phyloP scores from a whole-genome alignment of 441 rosid genomes.

The Breynia disticha region DNA sequence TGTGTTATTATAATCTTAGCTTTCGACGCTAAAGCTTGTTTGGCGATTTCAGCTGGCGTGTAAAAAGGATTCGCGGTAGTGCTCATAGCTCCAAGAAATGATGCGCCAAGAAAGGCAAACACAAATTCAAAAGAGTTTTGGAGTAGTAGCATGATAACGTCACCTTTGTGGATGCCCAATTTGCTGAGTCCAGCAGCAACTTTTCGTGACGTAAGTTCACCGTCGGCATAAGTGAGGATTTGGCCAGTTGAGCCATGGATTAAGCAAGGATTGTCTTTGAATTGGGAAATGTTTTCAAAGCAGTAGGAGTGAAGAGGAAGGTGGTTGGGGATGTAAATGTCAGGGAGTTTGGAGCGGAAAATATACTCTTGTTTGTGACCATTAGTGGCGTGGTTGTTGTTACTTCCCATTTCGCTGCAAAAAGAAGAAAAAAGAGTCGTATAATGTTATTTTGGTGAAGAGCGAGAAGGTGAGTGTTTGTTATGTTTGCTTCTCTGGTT shows the following conservation, averaged over 20 bases:
- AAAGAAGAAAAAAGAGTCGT: too few relatives aligned
- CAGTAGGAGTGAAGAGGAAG: slow-evolving; percentile 52
- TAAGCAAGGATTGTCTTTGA: slow-evolving; percentile 43
- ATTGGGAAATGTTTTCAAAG: slow-evolving; percentile 43
- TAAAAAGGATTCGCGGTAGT: slow-evolving; percentile 59
- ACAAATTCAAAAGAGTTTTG: slow-evolving; percentile 52
- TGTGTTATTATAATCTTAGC: slow-evolving; percentile 42
- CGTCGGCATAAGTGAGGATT: slow-evolving; percentile 34
- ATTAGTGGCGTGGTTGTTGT: not conserved
- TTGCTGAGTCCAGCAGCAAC: slow-evolving; percentile 45
- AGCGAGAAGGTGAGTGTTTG: too few relatives aligned
- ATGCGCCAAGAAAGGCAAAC: slow-evolving; percentile 45
- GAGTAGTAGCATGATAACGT: slow-evolving; percentile 55
- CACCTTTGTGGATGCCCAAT: slow-evolving; percentile 38
- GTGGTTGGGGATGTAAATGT: slow-evolving; percentile 49
- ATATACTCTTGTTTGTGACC: slow-evolving; percentile 26
- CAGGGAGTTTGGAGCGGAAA: slow-evolving; percentile 52
- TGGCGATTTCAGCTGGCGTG: slow-evolving; percentile 46
- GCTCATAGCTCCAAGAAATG: slow-evolving; percentile 34
- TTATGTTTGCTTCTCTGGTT: slow-evolving; percentile 19
- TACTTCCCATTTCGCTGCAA: slow-evolving; percentile 19
- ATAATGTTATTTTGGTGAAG: not conserved
- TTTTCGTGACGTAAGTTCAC: slow-evolving; percentile 36
- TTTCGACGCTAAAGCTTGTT: slow-evolving; percentile 35
- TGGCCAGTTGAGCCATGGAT: slow-evolving; percentile 43